phyloP scores from a whole-genome alignment of 306 rosid genomes.

The Inga oerstediana region DNA sequence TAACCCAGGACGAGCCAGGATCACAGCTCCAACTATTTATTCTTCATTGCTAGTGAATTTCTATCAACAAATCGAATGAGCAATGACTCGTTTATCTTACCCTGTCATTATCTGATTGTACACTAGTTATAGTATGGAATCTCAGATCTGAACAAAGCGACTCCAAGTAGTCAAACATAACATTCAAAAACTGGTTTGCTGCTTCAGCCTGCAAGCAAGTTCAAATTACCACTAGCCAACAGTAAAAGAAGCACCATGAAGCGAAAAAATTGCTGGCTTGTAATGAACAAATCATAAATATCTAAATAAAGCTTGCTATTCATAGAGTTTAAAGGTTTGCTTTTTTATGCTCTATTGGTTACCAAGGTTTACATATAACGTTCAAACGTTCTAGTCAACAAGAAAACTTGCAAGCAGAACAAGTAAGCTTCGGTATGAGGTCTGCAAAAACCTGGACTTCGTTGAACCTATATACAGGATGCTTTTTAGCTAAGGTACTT shows the following conservation, averaged over 20 bases:
- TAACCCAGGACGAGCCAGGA: constrained; percentile 25
- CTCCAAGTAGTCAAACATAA: constrained; percentile 72
- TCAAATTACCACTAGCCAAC: constrained; percentile 20
- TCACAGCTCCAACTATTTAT: constrained; percentile 24
- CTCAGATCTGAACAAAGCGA: constrained; percentile 83
- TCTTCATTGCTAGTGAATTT: constrained; percentile 23
- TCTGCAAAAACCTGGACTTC: constrained; percentile 74
- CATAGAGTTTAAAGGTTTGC: neutral
- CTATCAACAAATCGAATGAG: constrained; percentile 20
- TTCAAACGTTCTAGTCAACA: neutral
- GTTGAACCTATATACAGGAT: constrained; percentile 88
- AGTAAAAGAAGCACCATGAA: constrained; percentile 22
- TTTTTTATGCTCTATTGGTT: neutral
- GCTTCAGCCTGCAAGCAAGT: constrained; percentile 68
- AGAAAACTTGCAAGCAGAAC: constrained; percentile 6
- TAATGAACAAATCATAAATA: constrained; percentile 12
- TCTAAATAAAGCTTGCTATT: neutral
- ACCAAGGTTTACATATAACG: neutral
- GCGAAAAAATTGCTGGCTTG: constrained; percentile 2
- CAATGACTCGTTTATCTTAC: constrained; percentile 47
- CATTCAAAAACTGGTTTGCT: constrained; percentile 67
- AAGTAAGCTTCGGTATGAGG: constrained; percentile 37
- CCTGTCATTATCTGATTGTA: constrained; percentile 86
- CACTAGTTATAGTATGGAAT: constrained; percentile 83
- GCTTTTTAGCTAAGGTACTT: constrained; percentile 64